These are phyloP conservation scores for Gossypium aridum DNA, from an alignment of 441 rosid genomes.

Conservation along the genomic window DNA sequence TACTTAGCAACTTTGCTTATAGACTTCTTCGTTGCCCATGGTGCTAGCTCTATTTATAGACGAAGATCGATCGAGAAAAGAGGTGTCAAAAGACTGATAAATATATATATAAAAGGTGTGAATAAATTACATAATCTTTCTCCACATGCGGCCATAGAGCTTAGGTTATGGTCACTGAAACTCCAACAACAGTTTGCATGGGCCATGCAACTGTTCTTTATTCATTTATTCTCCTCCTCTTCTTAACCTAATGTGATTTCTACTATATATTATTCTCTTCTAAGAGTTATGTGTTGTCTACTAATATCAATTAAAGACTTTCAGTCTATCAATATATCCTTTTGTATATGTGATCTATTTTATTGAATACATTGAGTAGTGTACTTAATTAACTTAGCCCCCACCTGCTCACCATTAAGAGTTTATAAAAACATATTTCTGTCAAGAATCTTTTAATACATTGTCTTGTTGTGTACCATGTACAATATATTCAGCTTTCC, in stretches of 20 bases:
- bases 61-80: background rate
- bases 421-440: background rate
- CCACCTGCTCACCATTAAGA: background rate
- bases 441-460: background rate
- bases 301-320: too few relatives aligned
- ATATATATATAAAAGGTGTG: too few relatives aligned
- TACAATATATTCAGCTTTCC: background rate
- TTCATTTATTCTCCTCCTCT: background rate
- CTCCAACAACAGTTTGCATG: conserved; percentile 3
- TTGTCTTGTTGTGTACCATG: background rate
- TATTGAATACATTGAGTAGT: background rate
- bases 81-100: too few relatives aligned
- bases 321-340: background rate
- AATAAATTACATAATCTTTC: too few relatives aligned
- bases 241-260: background rate
- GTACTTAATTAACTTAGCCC: background rate
- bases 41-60: background rate
- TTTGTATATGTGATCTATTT: background rate
- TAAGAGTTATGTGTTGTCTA: too few relatives aligned
- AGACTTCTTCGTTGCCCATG: background rate
- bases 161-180: background rate
- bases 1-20: background rate
- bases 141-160: too few relatives aligned
- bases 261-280: background rate
- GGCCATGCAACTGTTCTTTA: background rate